Evolutionary conservation across 306 rosid genomes (phyloP), one percentile per base, ranked within the genome.

Genomic region (Malus orientalis): DNA sequence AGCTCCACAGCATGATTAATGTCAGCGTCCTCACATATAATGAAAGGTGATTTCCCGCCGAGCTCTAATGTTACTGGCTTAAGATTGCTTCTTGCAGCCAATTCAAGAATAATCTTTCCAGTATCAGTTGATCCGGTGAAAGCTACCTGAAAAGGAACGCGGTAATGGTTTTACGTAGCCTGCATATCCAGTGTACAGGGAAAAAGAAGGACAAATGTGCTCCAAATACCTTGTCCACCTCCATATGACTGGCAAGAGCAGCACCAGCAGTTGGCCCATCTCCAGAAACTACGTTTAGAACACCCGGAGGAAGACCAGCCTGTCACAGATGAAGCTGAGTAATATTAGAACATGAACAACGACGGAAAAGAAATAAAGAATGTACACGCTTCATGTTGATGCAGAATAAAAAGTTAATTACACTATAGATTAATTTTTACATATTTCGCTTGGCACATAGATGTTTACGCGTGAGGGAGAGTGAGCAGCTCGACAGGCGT

Each of bases 221-320:
- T 77, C 59, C 14, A 68, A 40, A 30, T 89, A 93, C 98, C 97
- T 94, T 94, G 82, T 94, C 98, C 76, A 94, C 98, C 51, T 92
- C 95, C 95, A 88, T 89, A 81, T 94, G 98, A 67, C 95, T 80
- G 47, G 97, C 98, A 82, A 94, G 97, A 74, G 97, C 70, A 73
- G 97, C 96, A 66, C 98, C 98, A 42, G 96, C 98, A 44, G 87
- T 87, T 6, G 96, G 96, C 49, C 98, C 98, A 81, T 71, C 86
- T 33, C 98, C 98, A 23, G 97, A 90, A 81, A 94, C 89, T 74
- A 94, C 14, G 80, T 94, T 94, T 66, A 91, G 51, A 74, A 94
- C 98, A 74, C 98, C 98, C 4, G 96, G 93, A 58, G 96, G 98
- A 85, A 94, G 96, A 77, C 98, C 98, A 42, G 98, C 98, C 98